phyloP scores from a whole-genome alignment of 2,329 filamentous ascomycete genomes.

The Exophiala viscosa region DNA sequence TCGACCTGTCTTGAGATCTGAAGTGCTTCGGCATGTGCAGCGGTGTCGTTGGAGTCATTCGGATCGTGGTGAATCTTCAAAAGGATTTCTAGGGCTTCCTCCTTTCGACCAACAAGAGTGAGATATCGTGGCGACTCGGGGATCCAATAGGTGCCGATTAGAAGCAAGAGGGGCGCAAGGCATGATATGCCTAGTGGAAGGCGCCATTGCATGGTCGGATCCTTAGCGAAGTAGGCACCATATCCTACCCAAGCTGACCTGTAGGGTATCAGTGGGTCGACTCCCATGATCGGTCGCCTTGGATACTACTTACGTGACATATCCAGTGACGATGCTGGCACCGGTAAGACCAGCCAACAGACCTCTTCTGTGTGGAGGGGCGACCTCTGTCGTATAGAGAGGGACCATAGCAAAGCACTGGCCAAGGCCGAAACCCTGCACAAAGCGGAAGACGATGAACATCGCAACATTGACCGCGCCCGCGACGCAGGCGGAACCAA shows the following conservation, averaged over 20 bases:
- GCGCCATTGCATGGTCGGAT: neutral
- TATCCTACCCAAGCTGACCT: neutral
- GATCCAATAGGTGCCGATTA: neutral
- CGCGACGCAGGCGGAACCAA: constrained; percentile 35
- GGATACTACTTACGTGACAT: neutral
- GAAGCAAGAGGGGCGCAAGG: neutral
- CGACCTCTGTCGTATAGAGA: constrained; percentile 41
- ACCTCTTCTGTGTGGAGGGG: constrained; percentile 41
- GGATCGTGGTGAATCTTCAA: constrained; percentile 2
- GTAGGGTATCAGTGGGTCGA: too few relatives aligned
- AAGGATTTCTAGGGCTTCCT: constrained; percentile 1
- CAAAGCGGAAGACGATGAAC: constrained; percentile 16
- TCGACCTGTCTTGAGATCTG: constrained; percentile 11
- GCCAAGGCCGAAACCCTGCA: constrained; percentile 41
- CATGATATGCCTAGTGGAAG: neutral
- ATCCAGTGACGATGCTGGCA: neutral
- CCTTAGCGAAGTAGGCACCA: neutral
- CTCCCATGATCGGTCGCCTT: too few relatives aligned
- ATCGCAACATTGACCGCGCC: constrained; percentile 23
- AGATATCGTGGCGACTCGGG: constrained; percentile 8
- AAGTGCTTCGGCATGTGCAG: neutral
- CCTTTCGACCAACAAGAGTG: neutral
- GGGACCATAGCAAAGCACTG: constrained; percentile 43
- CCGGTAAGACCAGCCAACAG: constrained; percentile 20
- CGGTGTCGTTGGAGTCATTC: neutral